Evolutionary conservation across 768 basidiomycete genomes (phyloP), one percentile per base, ranked within the genome.

Genomic region (Calvatia gigantea): DNA sequence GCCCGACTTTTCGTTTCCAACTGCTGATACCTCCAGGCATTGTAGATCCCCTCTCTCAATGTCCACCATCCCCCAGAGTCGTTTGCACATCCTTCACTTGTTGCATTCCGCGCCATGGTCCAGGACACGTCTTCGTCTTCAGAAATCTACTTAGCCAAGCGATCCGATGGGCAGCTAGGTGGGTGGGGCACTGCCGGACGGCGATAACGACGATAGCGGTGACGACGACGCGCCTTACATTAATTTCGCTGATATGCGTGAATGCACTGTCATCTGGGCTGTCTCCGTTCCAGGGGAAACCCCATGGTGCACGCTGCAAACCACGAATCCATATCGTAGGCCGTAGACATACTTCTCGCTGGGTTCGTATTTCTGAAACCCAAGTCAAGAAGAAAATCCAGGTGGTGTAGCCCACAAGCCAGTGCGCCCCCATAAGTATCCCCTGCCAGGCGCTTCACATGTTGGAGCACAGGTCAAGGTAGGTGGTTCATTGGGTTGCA

Each of bases 101-200:
- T 93, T 2, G 75, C 79, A 17, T 91, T 92, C 67, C 78, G 82
- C 29, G 86, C 80, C 23, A 89, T 92, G 86, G 75, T 92, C 28
- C 91, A 94, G 66, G 91, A 92, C 64, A 91, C 89, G 2, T 89
- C 89, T 2, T 65, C 79, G 15, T 83, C 86, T 4, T 80, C 82
- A 0, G 87, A 91, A 64, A 74, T 94, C 59, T 93, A 93, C 67
- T 72, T 89, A 38, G 78, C 83, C 2, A 74, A 64, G 38, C 67
- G 73, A 23, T 54, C 64, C 39, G 66, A 72, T 32, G 75, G 73
- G 1, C 64, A 63, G 39, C 82, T 79, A 54, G 89, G 87, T 25
- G 91, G 90, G n/a, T 92, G 91, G 91, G 90, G 88, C 5, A 69
- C 88, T 23, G 67, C 62, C 46, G 78, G n/a, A n/a, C n/a, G n/a